Percentiles rank a stretch among this genome's conserved stretches.
Conservation (phyloP, 2,329 filamentous ascomycete genomes). For the Penicillium occitanis region DNA sequence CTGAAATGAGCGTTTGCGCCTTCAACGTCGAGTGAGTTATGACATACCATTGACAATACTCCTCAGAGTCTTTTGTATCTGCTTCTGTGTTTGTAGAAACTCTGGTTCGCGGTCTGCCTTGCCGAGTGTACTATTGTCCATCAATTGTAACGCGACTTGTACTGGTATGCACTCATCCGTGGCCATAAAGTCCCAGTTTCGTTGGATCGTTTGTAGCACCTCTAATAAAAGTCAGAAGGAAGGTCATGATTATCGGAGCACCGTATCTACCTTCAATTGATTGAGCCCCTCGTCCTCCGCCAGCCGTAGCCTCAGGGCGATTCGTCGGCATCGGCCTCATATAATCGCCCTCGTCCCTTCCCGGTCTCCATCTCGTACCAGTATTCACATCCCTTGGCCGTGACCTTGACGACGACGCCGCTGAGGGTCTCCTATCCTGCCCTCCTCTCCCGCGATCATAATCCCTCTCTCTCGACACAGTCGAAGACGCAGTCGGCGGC, state of each 20-base stretch:
- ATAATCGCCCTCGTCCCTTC: slow-evolving; percentile 31
- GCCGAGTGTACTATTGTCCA: slow-evolving; percentile 91
- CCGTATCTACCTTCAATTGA: slow-evolving; percentile 37
- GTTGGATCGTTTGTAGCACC: slow-evolving; percentile 77
- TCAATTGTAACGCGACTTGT: slow-evolving; percentile 88
- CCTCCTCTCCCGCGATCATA: slow-evolving; percentile 22
- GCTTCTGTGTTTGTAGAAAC: slow-evolving; percentile 79
- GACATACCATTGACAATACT: slow-evolving; percentile 75
- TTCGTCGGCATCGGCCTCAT: slow-evolving; percentile 24
- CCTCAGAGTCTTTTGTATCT: slow-evolving; percentile 90
- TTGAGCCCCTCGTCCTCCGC: slow-evolving; percentile 30
- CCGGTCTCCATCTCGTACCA: slow-evolving; percentile 29
- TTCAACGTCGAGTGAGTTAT: background rate
- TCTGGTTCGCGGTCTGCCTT: slow-evolving; percentile 83
- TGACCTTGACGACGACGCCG: slow-evolving; percentile 34
- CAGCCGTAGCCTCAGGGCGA: slow-evolving; percentile 23
- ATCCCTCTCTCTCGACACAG: slow-evolving; percentile 28
- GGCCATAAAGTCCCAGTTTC: slow-evolving; percentile 91
- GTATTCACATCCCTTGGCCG: slow-evolving; percentile 35
- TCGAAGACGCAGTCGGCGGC: slow-evolving; percentile 29
- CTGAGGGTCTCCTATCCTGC: slow-evolving; percentile 30
- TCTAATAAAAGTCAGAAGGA: slow-evolving; percentile 37
- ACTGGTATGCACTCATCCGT: slow-evolving; percentile 86
- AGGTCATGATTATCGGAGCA: background rate
- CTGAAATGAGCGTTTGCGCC: background rate